Evolutionary conservation across 106 monocot species (phyloP), one percentile per base, ranked within the genome.

Genomic region (Dioscorea alata): DNA sequence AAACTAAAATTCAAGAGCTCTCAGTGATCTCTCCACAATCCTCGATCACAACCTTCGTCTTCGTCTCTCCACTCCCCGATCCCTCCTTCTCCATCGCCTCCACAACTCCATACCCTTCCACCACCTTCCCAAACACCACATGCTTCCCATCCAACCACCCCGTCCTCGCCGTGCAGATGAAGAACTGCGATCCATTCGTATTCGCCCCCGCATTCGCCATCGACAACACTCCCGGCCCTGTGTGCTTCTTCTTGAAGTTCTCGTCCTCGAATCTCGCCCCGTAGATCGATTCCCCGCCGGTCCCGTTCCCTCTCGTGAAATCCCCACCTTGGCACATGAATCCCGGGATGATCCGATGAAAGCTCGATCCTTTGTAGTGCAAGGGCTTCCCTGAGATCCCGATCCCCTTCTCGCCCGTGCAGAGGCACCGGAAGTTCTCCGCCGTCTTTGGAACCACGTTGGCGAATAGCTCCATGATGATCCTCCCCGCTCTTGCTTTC

Each of bases 261-360:
- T 93, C 93, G 20, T 93, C 88, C 15, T 63, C 74, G 33, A 93
- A 93, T 71, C 78, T 86, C 8, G 13, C 1, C 4, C 93, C 88
- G 32, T 93, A 93, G 57, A 93, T 93, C 25, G 88, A 93, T 58
- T 89, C 93, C 0, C 93, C 93, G 52, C 93, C 93, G 1, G 88
- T 93, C 19, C 92, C 92, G 49, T 92, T 88, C 32, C 88, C 92
- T 13, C 76, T 60, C 23, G 92, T 92, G 76, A 92, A 89, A 51
- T 93, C 93, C 21, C 93, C 93, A 2, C 93, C 93, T 68, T 93
- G 86, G 73, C 88, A 89, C 89, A 89, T 93, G 78, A 93, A 93
- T 20, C 51, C 56, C 12, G 93, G 93, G 28, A 93, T 93, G 31
- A 88, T 93, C 13, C 93, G 80, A 72, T 93, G 93, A 66, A 93